These are phyloP conservation scores for Apiospora pterosperma DNA, from an alignment of 2,329 filamentous ascomycete species.

Conservation along the genomic window DNA sequence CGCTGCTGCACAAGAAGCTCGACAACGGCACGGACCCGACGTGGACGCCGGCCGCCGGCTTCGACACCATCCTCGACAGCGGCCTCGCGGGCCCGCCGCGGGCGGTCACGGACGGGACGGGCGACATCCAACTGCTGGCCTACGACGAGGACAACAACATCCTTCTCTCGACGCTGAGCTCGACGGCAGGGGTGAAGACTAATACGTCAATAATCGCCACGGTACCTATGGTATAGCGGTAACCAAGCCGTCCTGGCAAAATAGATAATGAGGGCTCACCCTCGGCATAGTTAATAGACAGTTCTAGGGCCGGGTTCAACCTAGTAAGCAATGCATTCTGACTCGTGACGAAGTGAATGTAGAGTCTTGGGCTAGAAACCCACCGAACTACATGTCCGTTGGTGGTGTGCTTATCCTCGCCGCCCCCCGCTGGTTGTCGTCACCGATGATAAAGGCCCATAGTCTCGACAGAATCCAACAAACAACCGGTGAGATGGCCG, in stretches of 20 bases:
- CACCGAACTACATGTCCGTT: background rate
- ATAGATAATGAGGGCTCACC: background rate
- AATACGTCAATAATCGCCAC: background rate
- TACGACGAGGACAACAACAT: background rate
- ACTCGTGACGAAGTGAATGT: background rate
- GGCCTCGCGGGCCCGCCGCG: background rate
- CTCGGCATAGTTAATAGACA: background rate
- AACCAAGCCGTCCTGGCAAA: background rate
- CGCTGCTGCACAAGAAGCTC: conserved; percentile 3
- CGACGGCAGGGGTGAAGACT: background rate
- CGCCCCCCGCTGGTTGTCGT: background rate
- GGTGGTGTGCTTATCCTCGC: background rate
- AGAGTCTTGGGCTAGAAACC: background rate
- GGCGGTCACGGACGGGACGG: conserved; percentile 3
- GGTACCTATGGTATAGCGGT: background rate
- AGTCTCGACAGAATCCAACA: background rate
- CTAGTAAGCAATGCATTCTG: background rate
- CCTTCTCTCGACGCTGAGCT: background rate
- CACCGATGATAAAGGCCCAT: background rate
- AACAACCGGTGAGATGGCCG: conserved; percentile 2
- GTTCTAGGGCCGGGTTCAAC: background rate
- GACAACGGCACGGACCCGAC: background rate
- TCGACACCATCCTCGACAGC: background rate
- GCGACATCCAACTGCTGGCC: conserved; percentile 4
- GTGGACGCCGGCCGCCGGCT: background rate